Evolutionary conservation across 176 grass and related monocot genomes (phyloP), one percentile per base, ranked within the genome.

Genomic region (Zizania latifolia): DNA sequence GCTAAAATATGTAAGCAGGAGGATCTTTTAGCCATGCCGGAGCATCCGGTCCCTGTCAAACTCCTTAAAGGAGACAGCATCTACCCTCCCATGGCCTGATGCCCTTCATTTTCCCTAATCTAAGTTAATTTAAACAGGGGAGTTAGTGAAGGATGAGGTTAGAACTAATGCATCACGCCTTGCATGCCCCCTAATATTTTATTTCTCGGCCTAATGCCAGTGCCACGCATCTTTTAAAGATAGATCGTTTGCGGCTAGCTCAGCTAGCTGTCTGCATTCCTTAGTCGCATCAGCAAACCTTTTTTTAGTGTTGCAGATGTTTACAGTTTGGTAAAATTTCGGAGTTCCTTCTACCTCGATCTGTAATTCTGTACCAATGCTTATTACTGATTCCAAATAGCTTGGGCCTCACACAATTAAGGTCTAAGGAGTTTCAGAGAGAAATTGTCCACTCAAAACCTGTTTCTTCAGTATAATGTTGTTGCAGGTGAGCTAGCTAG

Each of bases 41-140:
- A 86, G 71, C 78, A 7, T 28, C 48, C 61, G 75, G 75, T 83
- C 86, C 86, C 75, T 65, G 65, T 79, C 80, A 69, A 88, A 83
- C 80, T 79, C 86, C 86, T 88, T 88, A 79, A 88, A 83, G 80
- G 80, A 79, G 86, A 88, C 75, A 88, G 69, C 75, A 83, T 83
- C 75, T 69, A 60, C 86, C 80, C 74, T n/a, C 51, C 31, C 74
- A 51, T 60, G 60, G 50, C 37, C 60, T 21, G 39, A 33, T 81
- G 21, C 78, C 36, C 78, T 56, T 36, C 16, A 17, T 70, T 68
- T 23, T 76, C 27, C 48, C 62, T 71, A 77, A 81, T 44, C 46
- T 32, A 9, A 23, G 12, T 65, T 83, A 74, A 27, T 81, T 72
- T 83, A 53, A 53, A 2, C 28, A 59, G 31, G 10, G 16, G 33